phyloP scores from a whole-genome alignment of 2,329 filamentous ascomycete species.

The Ceratocystis lukuohia region DNA sequence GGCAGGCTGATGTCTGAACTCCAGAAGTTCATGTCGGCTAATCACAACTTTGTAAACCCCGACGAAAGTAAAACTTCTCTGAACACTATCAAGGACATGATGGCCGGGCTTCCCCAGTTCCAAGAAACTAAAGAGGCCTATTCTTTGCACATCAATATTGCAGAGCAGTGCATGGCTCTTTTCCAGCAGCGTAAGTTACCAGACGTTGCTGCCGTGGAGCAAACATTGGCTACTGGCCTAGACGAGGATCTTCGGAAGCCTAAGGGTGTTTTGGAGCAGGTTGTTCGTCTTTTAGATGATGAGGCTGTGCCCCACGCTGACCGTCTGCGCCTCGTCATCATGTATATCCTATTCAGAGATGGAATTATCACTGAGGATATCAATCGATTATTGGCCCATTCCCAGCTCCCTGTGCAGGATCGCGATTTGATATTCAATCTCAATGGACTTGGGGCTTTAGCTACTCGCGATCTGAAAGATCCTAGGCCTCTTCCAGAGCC shows the following conservation, averaged over 20 bases:
- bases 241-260: slow-evolving; percentile 88
- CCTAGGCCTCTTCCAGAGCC: slow-evolving; percentile 49
- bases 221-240: slow-evolving; percentile 78
- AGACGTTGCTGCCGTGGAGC: slow-evolving; percentile 78
- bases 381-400: slow-evolving; percentile 69
- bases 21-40: slow-evolving; percentile 76
- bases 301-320: slow-evolving; percentile 58
- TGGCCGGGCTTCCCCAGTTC: slow-evolving; percentile 86
- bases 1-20: slow-evolving; percentile 89
- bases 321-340: slow-evolving; percentile 67
- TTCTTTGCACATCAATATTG: slow-evolving; percentile 89
- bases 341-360: slow-evolving; percentile 76
- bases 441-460: slow-evolving; percentile 64
- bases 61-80: slow-evolving; percentile 58
- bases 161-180: slow-evolving; percentile 88
- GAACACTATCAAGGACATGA: slow-evolving; percentile 92
- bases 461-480: slow-evolving; percentile 61
- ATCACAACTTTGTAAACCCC: slow-evolving; percentile 79
- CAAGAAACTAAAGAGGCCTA: slow-evolving; percentile 93
- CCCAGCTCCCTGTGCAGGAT: slow-evolving; percentile 61
- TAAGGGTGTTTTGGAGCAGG: slow-evolving; percentile 73
- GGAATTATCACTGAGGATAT: slow-evolving; percentile 77
- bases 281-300: slow-evolving; percentile 81
- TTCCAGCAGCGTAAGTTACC: slow-evolving; percentile 76
- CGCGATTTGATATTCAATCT: slow-evolving; percentile 63